Evolutionary conservation across 257 asterid species (phyloP).

Genomic region (Rehmannia glutinosa): DNA sequence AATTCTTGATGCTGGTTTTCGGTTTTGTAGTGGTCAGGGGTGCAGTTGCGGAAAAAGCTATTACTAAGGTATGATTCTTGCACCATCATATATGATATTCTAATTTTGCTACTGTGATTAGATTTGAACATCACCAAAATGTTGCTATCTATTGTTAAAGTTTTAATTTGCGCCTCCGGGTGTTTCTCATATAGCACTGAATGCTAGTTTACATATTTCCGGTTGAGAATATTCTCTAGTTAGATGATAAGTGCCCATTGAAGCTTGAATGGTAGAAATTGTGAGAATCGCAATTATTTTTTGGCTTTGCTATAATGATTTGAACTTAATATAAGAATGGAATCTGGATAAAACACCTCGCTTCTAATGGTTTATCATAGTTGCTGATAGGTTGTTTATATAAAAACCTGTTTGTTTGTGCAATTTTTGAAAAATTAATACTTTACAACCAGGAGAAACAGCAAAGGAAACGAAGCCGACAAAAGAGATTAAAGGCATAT

Average conservation of each 20-base stretch:
- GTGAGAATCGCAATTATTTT: background rate
- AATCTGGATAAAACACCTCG: too few relatives aligned
- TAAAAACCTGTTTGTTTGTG: background rate
- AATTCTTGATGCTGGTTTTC: background rate
- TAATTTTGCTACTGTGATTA: background rate
- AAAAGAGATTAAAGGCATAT: slow-evolving; percentile 65
- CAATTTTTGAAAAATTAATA: background rate
- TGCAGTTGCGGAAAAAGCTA: slow-evolving; percentile 45
- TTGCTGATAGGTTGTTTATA: background rate
- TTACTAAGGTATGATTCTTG: slow-evolving; percentile 48
- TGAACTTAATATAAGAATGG: too few relatives aligned
- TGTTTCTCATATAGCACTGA: background rate
- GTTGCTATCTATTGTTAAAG: background rate
- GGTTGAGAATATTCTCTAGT: background rate
- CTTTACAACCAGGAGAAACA: slow-evolving; percentile 44
- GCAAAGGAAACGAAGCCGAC: slow-evolving; percentile 40
- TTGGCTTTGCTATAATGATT: background rate
- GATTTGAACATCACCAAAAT: background rate
- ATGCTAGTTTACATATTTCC: background rate
- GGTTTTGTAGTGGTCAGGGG: slow-evolving; percentile 56
- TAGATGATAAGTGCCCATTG: background rate
- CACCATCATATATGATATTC: background rate
- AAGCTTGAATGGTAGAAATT: background rate
- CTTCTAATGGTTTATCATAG: background rate
- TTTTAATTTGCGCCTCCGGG: background rate